A percentile compares a stretch with the other conserved stretches of the same genome.
These are phyloP conservation scores for Aspergillus sp. DNA, from an alignment of 2,329 filamentous ascomycete genomes.

Conservation along the genomic window DNA sequence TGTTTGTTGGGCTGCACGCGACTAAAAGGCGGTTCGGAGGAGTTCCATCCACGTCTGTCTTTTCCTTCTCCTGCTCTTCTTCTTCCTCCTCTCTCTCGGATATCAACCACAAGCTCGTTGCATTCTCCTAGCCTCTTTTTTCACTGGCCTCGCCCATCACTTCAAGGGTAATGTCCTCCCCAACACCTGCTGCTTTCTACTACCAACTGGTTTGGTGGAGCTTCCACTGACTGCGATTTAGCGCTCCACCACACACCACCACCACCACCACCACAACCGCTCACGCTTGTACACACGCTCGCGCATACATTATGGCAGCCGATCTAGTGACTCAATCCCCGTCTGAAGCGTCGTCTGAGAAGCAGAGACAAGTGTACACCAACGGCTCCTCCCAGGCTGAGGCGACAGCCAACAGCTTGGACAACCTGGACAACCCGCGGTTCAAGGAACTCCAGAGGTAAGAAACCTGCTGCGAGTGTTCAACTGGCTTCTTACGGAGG, in stretches of 20 bases:
- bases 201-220: not conserved
- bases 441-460: constrained; percentile 88
- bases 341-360: constrained; percentile 57
- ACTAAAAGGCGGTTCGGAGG: constrained; percentile 21
- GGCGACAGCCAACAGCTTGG: constrained; percentile 48
- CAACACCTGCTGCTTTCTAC: not conserved
- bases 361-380: constrained; percentile 55
- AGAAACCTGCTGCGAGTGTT: constrained; percentile 21
- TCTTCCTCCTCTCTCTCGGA: constrained; percentile 1
- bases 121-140: not conserved
- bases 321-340: constrained; percentile 50
- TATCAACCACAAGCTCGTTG: not conserved
- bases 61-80: constrained; percentile 11
- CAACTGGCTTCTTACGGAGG: too few species aligned
- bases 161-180: not conserved
- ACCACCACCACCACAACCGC: not conserved
- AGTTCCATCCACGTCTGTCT: constrained; percentile 21
- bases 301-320: constrained; percentile 49
- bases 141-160: not conserved
- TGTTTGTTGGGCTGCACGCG: constrained; percentile 11
- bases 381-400: constrained; percentile 33
- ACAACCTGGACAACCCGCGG: constrained; percentile 66
- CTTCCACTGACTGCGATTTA: not conserved
- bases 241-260: not conserved
- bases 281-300: constrained; percentile 9